Percentiles rank a stretch among this genome's conserved stretches.
These are phyloP conservation scores for Neonectria punicea DNA, from an alignment of 2,329 filamentous ascomycete species.

Conservation along the genomic window DNA sequence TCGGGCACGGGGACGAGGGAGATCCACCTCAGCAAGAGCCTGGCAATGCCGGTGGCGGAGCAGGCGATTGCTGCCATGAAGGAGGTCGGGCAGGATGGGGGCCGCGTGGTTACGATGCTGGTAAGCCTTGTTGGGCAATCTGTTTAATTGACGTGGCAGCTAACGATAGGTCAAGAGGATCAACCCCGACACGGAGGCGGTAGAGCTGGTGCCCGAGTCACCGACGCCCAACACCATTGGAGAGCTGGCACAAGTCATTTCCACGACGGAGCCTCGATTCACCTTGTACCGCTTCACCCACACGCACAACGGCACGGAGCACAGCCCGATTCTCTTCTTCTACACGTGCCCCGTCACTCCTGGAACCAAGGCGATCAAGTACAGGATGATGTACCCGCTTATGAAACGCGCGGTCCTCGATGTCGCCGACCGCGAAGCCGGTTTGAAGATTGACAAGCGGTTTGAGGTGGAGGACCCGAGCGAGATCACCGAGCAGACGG, in stretches of 20 bases:
- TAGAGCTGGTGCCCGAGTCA: slow-evolving; percentile 70
- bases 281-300: slow-evolving; percentile 79
- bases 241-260: slow-evolving; percentile 70
- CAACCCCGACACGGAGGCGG: slow-evolving; percentile 74
- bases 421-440: slow-evolving; percentile 73
- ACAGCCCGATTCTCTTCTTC: slow-evolving; percentile 77
- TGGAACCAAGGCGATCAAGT: slow-evolving; percentile 77
- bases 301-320: slow-evolving; percentile 61
- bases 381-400: slow-evolving; percentile 84
- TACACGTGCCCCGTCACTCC: slow-evolving; percentile 80
- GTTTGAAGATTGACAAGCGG: slow-evolving; percentile 74
- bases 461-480: slow-evolving; percentile 74
- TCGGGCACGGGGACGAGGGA: slow-evolving; percentile 70
- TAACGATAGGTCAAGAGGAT: slow-evolving; percentile 67
- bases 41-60: slow-evolving; percentile 68
- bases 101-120: slow-evolving; percentile 70
- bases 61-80: slow-evolving; percentile 73
- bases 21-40: slow-evolving; percentile 67
- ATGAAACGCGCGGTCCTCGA: slow-evolving; percentile 74
- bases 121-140: slow-evolving; percentile 54
- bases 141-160: neutral
- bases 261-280: slow-evolving; percentile 76
- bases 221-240: slow-evolving; percentile 64
- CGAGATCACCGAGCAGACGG: slow-evolving; percentile 75
- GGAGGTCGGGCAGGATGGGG: slow-evolving; percentile 63